Percentiles rank a stretch among this genome's conserved stretches.
Evolutionary conservation across 768 basidiomycete species (phyloP).

Genomic region (Phanerodontia chrysosporium): DNA sequence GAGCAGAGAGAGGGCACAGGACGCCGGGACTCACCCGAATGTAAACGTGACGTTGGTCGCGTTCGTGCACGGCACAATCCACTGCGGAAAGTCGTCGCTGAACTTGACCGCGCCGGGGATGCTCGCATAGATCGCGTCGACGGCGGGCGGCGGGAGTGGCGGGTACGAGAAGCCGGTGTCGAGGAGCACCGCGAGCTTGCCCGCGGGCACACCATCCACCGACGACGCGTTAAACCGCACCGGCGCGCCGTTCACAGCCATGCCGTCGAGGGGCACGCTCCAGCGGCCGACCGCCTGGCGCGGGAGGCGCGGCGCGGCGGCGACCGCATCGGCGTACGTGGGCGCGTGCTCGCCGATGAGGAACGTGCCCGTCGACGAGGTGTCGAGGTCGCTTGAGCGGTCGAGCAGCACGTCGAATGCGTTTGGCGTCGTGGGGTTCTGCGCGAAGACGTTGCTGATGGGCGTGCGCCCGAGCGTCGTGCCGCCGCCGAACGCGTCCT

Average conservation of each 20-base stretch:
- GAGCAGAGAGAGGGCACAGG: too few species aligned
- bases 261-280: slow-evolving; percentile 26
- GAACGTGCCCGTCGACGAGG: slow-evolving; percentile 19
- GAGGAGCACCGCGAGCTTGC: slow-evolving; percentile 21
- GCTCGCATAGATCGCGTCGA: slow-evolving; percentile 25
- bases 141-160: slow-evolving; percentile 20
- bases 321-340: slow-evolving; percentile 14
- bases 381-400: slow-evolving; percentile 19
- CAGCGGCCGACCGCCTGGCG: slow-evolving; percentile 40
- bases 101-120: slow-evolving; percentile 26
- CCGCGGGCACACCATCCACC: slow-evolving; percentile 12
- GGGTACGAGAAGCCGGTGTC: slow-evolving; percentile 26
- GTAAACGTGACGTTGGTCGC: slow-evolving; percentile 26
- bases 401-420: slow-evolving; percentile 23
- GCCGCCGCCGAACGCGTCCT: slow-evolving; percentile 9
- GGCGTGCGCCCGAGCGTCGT: slow-evolving; percentile 19
- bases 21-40: slow-evolving; percentile 27
- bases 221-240: slow-evolving; percentile 37
- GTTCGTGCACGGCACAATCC: slow-evolving; percentile 27
- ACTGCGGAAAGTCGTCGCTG: slow-evolving; percentile 16
- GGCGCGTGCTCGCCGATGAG: slow-evolving; percentile 19
- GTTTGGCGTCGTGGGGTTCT: slow-evolving; percentile 18
- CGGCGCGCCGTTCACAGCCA: slow-evolving; percentile 49
- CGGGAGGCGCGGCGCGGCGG: slow-evolving; percentile 18
- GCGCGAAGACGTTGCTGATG: slow-evolving; percentile 20